Base-by-base conservation (phyloP, 352 stramenopile genomes). In the Blastocystis sp. region DNA sequence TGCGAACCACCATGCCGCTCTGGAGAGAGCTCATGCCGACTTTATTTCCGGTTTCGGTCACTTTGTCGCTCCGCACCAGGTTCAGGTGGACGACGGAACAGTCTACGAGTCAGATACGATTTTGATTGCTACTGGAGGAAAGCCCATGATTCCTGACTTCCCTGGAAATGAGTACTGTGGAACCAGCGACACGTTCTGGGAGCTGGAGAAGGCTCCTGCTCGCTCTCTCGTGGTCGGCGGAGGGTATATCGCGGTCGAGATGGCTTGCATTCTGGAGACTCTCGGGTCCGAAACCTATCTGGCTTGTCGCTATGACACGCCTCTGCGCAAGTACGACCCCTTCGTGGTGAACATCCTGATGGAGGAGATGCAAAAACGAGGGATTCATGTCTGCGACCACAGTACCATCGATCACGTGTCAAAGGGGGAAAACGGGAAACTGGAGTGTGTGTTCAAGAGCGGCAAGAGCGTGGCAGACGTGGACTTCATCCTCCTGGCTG, bases 231-330 rank as follows among this genome's bases (percentile, higher is more conserved):
- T 99, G 6, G 93, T 99, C 8, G 97, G 97, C 59, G 97, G 95
- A 5, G 97, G 97, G 18, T 99, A 99, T 93, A 99, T 99, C 91
- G 97, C 95, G 34, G 95, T 98, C 2, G 96, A 99, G 93, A 91
- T 99, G 45, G 96, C 96, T 1, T 95, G 96, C 47, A 95, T 99
- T 69, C 95, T 99, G 70, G 95, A 98, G 89, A 92, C 92, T 34
- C 91, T 99, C 20, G 95, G 96, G 47, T 94, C 92, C 24, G 95
- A 98, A 65, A 96, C 64, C 39, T 94, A 92, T 34, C 90, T 98
- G 37, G 95, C 97, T 91, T 96, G 94, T 91, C 94, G 95, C 63
- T 93, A 93, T 66, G 93, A 95, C 90, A 91, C 94, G 47, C 94
- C 96, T 55, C 92, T 98, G 43, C 93, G 95, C 59, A 92, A 92